Evolutionary conservation across 139 green algal species (phyloP).

Genomic region (Closterium sp.): DNA sequence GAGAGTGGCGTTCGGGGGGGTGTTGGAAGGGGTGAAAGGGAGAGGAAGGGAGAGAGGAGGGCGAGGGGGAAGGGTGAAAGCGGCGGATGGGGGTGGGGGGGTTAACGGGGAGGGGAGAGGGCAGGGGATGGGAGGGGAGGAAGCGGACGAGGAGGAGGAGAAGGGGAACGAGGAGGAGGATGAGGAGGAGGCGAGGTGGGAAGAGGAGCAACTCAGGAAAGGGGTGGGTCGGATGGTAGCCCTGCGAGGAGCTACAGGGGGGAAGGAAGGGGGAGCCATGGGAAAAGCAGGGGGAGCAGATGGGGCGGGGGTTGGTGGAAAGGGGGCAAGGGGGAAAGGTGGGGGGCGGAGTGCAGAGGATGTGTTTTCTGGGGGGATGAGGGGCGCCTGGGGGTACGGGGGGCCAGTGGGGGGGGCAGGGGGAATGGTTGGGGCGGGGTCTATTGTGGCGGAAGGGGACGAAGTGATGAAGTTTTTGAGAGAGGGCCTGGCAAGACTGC

Average conservation of each 20-base stretch:
- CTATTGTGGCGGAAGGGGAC: neutral
- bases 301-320: neutral
- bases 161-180: conserved; percentile 22
- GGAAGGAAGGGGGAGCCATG: neutral
- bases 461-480: neutral
- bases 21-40: neutral
- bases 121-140: neutral
- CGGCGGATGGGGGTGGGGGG: neutral
- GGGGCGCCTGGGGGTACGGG: conserved; percentile 17
- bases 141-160: conserved; percentile 24
- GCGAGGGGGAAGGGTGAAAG: neutral
- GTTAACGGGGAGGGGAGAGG: neutral
- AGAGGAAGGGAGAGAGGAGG: neutral
- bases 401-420: neutral
- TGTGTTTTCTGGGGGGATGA: neutral
- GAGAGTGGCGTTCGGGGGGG: conserved; percentile 13
- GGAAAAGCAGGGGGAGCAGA: neutral
- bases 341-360: neutral
- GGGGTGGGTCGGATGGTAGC: conserved; percentile 30
- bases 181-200: conserved; percentile 35
- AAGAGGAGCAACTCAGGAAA: conserved; percentile 34
- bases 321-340: neutral
- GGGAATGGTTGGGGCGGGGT: neutral
- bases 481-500: neutral
- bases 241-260: neutral